Percentiles rank a stretch among this genome's conserved stretches.
phyloP scores from a whole-genome alignment of 2,329 filamentous ascomycete species.

The Didymella segeticola region DNA sequence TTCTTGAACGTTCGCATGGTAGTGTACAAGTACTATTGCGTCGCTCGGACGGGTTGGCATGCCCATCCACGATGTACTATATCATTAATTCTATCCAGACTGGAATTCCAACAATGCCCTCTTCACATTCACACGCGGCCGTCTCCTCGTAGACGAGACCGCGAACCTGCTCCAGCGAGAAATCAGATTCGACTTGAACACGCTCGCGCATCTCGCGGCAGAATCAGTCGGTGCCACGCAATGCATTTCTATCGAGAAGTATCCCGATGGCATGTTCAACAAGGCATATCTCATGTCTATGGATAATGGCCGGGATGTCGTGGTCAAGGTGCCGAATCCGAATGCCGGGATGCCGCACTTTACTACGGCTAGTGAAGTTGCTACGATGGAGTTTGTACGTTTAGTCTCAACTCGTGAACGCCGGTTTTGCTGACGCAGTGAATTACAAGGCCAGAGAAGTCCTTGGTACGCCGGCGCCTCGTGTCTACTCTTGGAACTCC shows the following conservation, averaged over 20 bases:
- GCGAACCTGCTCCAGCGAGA: constrained; percentile 6
- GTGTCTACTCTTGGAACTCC: constrained; percentile 36
- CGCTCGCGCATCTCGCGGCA: constrained; percentile 20
- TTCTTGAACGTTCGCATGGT: not conserved
- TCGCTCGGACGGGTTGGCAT: not conserved
- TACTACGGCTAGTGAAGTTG: constrained; percentile 43
- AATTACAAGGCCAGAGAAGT: constrained; percentile 24
- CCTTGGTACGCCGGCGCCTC: constrained; percentile 34
- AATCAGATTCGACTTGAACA: constrained; percentile 11
- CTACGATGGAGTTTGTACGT: constrained; percentile 35
- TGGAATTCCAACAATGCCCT: not conserved
- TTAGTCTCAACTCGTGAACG: not conserved
- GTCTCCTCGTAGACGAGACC: constrained; percentile 2
- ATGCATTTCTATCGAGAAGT: constrained; percentile 32
- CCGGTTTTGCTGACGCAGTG: not conserved
- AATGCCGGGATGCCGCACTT: constrained; percentile 38
- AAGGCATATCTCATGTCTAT: constrained; percentile 42
- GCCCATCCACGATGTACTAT: not conserved
- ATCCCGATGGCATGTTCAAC: constrained; percentile 42
- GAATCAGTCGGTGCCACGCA: constrained; percentile 21
- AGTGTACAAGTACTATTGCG: not conserved
- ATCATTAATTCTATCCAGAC: not conserved
- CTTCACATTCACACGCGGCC: not conserved
- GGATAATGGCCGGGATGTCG: constrained; percentile 39
- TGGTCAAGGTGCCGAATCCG: constrained; percentile 45